Conservation (phyloP, 352 stramenopile genomes). For the Stephanocyclus meneghinianus region DNA sequence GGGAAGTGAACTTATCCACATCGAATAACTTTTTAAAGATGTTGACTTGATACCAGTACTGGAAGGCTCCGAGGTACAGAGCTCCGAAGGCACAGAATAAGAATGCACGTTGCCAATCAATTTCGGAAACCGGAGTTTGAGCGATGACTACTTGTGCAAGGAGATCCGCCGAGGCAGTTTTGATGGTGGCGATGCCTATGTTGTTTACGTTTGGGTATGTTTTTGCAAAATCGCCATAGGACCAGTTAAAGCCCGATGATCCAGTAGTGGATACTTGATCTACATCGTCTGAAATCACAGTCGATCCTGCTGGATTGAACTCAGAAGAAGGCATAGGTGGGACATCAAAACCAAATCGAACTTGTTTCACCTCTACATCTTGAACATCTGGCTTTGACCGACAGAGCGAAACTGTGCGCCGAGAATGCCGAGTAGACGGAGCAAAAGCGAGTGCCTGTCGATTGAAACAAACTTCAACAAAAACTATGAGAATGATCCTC, state of each 20-base stretch:
- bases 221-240: slow-evolving; percentile 64
- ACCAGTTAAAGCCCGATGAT: slow-evolving; percentile 12
- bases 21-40: slow-evolving; percentile 80
- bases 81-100: slow-evolving; percentile 77
- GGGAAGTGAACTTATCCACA: slow-evolving; percentile 72
- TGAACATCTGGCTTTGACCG: background rate
- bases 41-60: slow-evolving; percentile 81
- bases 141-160: slow-evolving; percentile 73
- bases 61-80: slow-evolving; percentile 75
- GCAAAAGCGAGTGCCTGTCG: background rate
- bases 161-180: slow-evolving; percentile 73
- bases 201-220: slow-evolving; percentile 70
- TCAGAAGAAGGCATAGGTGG: background rate
- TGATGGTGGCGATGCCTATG: slow-evolving; percentile 72
- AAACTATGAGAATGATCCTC: background rate
- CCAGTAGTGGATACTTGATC: too few relatives aligned
- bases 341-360: slow-evolving; percentile 1
- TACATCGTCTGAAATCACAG: background rate
- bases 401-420: background rate
- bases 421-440: background rate
- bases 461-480: background rate
- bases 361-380: background rate
- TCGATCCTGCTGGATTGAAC: slow-evolving; percentile 4
- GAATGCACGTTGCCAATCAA: slow-evolving; percentile 70
- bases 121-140: slow-evolving; percentile 52